phyloP scores from a whole-genome alignment of 345 rosid genomes.

The Eucalyptus marginata region DNA sequence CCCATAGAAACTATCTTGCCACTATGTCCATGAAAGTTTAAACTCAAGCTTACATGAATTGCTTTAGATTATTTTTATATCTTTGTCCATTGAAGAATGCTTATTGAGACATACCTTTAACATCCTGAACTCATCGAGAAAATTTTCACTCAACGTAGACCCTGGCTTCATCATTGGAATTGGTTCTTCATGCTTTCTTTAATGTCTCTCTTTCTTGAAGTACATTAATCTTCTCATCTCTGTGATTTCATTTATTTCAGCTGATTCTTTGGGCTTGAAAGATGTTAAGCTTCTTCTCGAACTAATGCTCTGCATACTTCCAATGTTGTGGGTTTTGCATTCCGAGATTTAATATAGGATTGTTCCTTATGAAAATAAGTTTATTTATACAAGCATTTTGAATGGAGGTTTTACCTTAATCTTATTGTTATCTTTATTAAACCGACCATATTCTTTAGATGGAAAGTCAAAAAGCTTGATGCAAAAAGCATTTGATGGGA shows the following conservation, averaged over 20 bases:
- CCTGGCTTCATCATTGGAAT: background rate
- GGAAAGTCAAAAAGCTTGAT: slow-evolving; percentile 58
- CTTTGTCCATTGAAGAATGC: background rate
- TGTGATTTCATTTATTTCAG: background rate
- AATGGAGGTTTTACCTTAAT: background rate
- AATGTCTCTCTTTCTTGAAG: background rate
- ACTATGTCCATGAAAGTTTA: background rate
- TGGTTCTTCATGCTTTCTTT: background rate
- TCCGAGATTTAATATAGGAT: background rate
- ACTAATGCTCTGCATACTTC: background rate
- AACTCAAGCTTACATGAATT: background rate
- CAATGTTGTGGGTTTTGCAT: background rate
- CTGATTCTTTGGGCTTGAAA: background rate
- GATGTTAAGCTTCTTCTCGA: background rate
- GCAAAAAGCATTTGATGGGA: slow-evolving; percentile 84
- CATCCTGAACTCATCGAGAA: background rate
- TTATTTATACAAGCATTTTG: background rate
- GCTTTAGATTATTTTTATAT: background rate
- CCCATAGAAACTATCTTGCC: background rate
- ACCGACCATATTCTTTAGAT: slow-evolving; percentile 20
- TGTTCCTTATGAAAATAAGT: background rate
- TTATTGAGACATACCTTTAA: background rate
- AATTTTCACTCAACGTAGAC: background rate
- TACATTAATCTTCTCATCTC: background rate
- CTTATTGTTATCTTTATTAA: background rate